Percentiles rank a stretch among this genome's conserved stretches.
Evolutionary conservation across 2,329 filamentous ascomycete genomes (phyloP).

Genomic region (Monosporascus sp.): DNA sequence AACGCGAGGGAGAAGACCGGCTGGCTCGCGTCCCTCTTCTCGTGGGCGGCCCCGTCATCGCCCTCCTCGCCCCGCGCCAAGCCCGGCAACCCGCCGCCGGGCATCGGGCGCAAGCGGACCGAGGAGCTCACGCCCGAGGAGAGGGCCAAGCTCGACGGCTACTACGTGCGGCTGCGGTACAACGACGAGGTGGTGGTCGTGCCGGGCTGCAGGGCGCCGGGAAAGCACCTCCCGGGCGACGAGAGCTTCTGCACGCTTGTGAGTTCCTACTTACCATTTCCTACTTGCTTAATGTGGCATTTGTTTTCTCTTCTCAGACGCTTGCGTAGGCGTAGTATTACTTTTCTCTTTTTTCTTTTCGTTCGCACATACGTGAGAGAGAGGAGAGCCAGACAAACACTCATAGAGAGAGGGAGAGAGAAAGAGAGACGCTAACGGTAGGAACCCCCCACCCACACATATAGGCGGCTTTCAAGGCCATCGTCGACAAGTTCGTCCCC

Average conservation of each 20-base stretch:
- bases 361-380: background rate
- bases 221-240: constrained; percentile 83
- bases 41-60: constrained; percentile 8
- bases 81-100: constrained; percentile 30
- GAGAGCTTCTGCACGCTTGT: constrained; percentile 87
- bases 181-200: constrained; percentile 81
- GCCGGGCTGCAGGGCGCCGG: constrained; percentile 70
- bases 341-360: background rate
- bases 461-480: constrained; percentile 81
- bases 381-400: background rate
- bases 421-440: background rate
- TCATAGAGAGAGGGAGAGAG: background rate
- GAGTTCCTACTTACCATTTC: constrained; percentile 26
- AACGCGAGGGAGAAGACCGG: constrained; percentile 8
- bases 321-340: too few relatives aligned
- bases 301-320: too few relatives aligned
- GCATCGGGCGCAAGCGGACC: constrained; percentile 58
- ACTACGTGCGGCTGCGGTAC: constrained; percentile 87
- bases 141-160: constrained; percentile 59
- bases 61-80: constrained; percentile 9
- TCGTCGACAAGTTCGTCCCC: constrained; percentile 88
- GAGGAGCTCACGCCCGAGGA: constrained; percentile 52
- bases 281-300: too few relatives aligned
- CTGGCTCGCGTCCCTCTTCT: constrained; percentile 31
- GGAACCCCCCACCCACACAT: constrained; percentile 4